phyloP scores from a whole-genome alignment of 345 rosid species.

The Citrus hindsii region DNA sequence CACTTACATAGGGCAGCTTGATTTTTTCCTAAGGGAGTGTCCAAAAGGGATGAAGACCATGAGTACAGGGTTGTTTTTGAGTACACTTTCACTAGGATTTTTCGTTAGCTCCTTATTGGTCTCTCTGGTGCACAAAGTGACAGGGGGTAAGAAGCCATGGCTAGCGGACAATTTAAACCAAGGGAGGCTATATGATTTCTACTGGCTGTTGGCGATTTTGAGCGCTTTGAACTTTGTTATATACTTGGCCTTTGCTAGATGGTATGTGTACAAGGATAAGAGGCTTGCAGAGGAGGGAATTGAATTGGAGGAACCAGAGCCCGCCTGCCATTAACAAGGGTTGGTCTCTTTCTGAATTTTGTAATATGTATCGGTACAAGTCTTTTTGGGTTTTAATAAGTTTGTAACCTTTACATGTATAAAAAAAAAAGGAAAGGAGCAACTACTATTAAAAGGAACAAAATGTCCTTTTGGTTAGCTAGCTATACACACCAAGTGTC shows the following conservation, averaged over 20 bases:
- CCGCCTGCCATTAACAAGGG: slow-evolving; percentile 30
- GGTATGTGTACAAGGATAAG: slow-evolving; percentile 96
- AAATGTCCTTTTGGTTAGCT: neutral
- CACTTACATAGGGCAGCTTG: slow-evolving; percentile 80
- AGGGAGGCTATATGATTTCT: slow-evolving; percentile 79
- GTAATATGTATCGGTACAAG: neutral
- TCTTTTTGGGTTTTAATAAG: neutral
- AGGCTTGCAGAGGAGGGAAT: slow-evolving; percentile 69
- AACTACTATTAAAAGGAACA: neutral
- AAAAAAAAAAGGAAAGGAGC: neutral
- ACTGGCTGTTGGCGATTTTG: slow-evolving; percentile 73
- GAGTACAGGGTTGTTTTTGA: slow-evolving; percentile 87
- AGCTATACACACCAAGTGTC: neutral
- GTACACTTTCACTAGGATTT: slow-evolving; percentile 86
- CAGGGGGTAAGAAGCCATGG: slow-evolving; percentile 58
- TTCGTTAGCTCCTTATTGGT: slow-evolving; percentile 78
- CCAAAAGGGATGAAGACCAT: slow-evolving; percentile 99
- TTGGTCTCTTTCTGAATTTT: neutral
- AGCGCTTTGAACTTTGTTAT: slow-evolving; percentile 56
- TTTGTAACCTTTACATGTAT: slow-evolving; percentile 6
- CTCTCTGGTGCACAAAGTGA: slow-evolving; percentile 63
- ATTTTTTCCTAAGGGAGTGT: slow-evolving; percentile 89
- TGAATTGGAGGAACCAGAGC: slow-evolving; percentile 56
- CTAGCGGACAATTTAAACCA: slow-evolving; percentile 74
- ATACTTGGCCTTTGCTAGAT: slow-evolving; percentile 55